These are phyloP conservation scores for Penicillium sp. DNA, from an alignment of 2,329 filamentous ascomycete genomes.

Conservation along the genomic window DNA sequence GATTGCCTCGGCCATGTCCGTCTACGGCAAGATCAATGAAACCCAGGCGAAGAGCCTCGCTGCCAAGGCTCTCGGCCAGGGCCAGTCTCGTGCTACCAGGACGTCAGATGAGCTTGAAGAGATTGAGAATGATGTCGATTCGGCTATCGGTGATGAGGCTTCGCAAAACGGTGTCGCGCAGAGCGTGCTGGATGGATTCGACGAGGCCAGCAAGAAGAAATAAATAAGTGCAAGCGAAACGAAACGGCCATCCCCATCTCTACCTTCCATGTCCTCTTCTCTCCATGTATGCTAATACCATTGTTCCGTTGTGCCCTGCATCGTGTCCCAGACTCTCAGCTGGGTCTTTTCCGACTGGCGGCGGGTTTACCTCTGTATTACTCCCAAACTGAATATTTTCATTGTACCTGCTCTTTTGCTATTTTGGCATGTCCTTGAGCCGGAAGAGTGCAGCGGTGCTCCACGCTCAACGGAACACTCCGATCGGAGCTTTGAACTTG, in stretches of 20 bases:
- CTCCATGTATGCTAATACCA: conserved; percentile 5
- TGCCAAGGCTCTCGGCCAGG: conserved; percentile 36
- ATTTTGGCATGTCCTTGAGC: conserved; percentile 17
- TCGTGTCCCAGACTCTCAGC: neutral
- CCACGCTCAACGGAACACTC: neutral
- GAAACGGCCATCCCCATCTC: neutral
- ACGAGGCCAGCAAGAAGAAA: conserved; percentile 39
- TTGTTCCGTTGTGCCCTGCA: conserved; percentile 3
- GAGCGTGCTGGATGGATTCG: conserved; percentile 53
- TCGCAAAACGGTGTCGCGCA: conserved; percentile 46
- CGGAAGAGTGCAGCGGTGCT: conserved; percentile 1
- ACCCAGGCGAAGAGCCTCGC: conserved; percentile 69
- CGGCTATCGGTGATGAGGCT: neutral
- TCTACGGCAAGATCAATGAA: conserved; percentile 90
- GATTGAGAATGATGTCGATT: conserved; percentile 17
- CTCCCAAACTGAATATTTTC: conserved; percentile 3
- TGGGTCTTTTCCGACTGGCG: neutral
- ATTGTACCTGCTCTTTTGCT: neutral
- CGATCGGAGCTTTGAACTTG: conserved; percentile 9
- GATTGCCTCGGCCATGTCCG: conserved; percentile 94
- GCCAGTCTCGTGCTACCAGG: conserved; percentile 9
- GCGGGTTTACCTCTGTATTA: conserved; percentile 3
- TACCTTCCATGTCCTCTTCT: conserved; percentile 1
- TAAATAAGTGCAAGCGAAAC: conserved; percentile 19
- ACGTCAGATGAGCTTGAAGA: conserved; percentile 28